phyloP scores from a whole-genome alignment of 257 asterid genomes.

The Solanum sejunctum region DNA sequence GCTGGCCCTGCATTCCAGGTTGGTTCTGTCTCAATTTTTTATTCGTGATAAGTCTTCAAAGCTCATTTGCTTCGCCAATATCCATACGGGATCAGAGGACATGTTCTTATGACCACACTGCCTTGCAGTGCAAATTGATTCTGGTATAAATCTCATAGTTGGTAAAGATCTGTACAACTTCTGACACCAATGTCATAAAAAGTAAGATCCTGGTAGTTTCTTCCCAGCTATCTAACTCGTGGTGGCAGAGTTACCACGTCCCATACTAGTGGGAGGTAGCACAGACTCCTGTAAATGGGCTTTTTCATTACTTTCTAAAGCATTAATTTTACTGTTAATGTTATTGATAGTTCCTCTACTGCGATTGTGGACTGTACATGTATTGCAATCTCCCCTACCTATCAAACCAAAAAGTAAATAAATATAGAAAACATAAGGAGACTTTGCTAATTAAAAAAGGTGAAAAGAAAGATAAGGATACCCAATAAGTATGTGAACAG shows the following conservation, averaged over 20 bases:
- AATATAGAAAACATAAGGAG: neutral
- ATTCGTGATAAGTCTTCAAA: neutral
- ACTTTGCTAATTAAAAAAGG: neutral
- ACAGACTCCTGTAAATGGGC: neutral
- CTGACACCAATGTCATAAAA: neutral
- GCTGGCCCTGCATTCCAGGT: slow-evolving; percentile 99
- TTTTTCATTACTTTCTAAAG: neutral
- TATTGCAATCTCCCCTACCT: neutral
- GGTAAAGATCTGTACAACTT: neutral
- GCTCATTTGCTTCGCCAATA: neutral
- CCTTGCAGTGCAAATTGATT: neutral
- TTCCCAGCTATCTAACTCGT: neutral
- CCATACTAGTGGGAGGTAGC: neutral
- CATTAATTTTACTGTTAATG: neutral
- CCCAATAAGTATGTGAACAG: neutral
- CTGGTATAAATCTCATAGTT: neutral
- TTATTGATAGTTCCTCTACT: neutral
- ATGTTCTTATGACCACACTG: neutral
- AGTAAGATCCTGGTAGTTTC: neutral
- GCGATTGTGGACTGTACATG: neutral
- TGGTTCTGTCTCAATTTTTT: neutral
- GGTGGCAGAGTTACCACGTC: neutral
- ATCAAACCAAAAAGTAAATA: neutral
- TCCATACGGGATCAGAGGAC: neutral
- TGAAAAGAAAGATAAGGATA: neutral